These are phyloP conservation scores for Russula sp. DNA, from an alignment of 768 basidiomycete species.

Conservation along the genomic window DNA sequence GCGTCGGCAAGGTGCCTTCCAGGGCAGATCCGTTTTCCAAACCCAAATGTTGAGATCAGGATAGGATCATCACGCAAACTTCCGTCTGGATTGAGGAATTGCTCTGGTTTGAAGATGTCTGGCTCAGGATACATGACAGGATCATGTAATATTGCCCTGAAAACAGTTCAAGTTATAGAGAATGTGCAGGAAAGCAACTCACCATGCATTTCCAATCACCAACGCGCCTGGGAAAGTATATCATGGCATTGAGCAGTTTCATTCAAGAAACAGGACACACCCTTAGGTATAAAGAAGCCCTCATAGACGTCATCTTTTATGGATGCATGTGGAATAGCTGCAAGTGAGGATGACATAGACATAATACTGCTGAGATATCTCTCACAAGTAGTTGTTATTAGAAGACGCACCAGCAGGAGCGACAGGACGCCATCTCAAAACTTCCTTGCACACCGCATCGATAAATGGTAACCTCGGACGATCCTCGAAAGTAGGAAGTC, in stretches of 20 bases:
- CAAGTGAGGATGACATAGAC: background rate
- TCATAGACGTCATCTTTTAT: background rate
- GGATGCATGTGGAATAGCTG: background rate
- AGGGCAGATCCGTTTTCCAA: background rate
- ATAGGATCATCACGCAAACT: background rate
- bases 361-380: background rate
- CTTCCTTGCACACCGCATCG: background rate
- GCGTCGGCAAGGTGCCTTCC: background rate
- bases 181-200: background rate
- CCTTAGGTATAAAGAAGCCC: background rate
- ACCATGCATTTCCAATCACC: constrained; percentile 3
- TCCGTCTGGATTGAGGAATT: background rate
- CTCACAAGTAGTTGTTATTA: background rate
- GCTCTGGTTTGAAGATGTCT: background rate
- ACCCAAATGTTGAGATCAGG: background rate
- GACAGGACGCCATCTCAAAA: background rate
- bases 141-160: constrained; percentile 3
- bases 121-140: background rate
- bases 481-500: background rate
- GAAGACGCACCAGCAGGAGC: background rate
- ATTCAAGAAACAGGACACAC: background rate
- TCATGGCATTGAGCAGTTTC: background rate
- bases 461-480: background rate
- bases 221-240: background rate
- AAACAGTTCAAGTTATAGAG: background rate